Base-by-base conservation (phyloP, 2,329 filamentous ascomycete genomes). In the Alternaria triticina region DNA sequence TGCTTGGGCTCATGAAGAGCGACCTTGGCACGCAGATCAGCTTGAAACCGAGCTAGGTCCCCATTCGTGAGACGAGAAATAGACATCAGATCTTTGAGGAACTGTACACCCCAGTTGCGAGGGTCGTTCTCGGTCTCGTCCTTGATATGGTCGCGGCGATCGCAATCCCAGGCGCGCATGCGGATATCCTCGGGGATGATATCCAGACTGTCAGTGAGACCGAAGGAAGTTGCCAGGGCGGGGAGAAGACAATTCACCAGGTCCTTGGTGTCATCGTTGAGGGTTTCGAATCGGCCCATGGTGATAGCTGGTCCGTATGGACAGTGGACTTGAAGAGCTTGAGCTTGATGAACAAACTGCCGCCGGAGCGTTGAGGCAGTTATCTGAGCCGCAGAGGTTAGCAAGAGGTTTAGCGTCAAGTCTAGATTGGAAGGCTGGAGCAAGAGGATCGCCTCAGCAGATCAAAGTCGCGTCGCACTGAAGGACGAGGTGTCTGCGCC, bases 41-140 rank as follows among this genome's bases (percentile, higher is more conserved):
- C 55, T 8, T 78, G 75, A 25, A 78, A 76, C 11, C 59, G 61
- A 5, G 58, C 59, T 15, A 79, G 67, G 9, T 77, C 64, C 2
- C 70, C 71, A 4, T 65, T 67, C 40, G 70, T 75, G 46, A 77
- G 63, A 44, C 73, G 74, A 8, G 74, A 71, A n/a, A 78, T 77
- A 11, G 73, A 65, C 56, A 71, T 70, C 17, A 78, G 66, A 20
- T 76, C 72, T 54, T 76, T 77, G 54, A 79, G 72, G n/a, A 79
- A 77, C 57, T 78, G 75, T 13, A 78, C 74, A 15, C 76, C 77
- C 77, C 77, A 78, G 58, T 79, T 77, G 43, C 77, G 75, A 6
- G 75, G 70, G 46, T 79, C 75, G 28, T 77, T 71, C 61, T 79
- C 77, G 0, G 75, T 70, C 61, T 77, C 30, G 54, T 71, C 65